A percentile compares a stretch with the other conserved stretches of the same genome.
phyloP scores from a whole-genome alignment of 345 rosid species.

The Abelmoschus esculentus region DNA sequence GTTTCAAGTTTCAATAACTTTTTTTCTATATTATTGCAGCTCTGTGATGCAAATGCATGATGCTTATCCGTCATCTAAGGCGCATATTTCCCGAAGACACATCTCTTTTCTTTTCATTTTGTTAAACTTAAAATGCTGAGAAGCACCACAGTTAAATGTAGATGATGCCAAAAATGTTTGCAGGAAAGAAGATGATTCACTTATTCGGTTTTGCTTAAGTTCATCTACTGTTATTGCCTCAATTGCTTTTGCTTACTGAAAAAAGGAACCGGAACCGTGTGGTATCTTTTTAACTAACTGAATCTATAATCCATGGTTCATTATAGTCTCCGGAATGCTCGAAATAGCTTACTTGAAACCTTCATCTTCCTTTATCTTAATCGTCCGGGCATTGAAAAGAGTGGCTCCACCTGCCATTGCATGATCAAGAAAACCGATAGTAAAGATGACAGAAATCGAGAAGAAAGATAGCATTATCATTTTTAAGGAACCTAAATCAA shows the following conservation, averaged over 20 bases:
- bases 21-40: neutral
- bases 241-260: neutral
- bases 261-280: neutral
- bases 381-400: slow-evolving; percentile 59
- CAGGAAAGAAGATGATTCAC: neutral
- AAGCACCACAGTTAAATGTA: neutral
- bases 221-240: neutral
- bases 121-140: neutral
- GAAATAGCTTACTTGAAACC: slow-evolving; percentile 51
- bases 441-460: slow-evolving; percentile 3
- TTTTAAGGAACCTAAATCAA: neutral
- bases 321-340: neutral
- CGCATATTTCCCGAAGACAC: neutral
- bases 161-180: neutral
- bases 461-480: neutral
- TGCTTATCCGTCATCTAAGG: neutral
- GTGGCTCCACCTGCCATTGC: slow-evolving; percentile 62
- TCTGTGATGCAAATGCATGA: neutral
- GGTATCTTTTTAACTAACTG: neutral
- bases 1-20: neutral
- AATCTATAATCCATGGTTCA: neutral
- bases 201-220: neutral
- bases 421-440: slow-evolving; percentile 6
- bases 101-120: neutral
- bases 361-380: slow-evolving; percentile 89